Base-by-base conservation (phyloP, 1,284 basidiomycete species). In the Malassezia sympodialis region DNA sequence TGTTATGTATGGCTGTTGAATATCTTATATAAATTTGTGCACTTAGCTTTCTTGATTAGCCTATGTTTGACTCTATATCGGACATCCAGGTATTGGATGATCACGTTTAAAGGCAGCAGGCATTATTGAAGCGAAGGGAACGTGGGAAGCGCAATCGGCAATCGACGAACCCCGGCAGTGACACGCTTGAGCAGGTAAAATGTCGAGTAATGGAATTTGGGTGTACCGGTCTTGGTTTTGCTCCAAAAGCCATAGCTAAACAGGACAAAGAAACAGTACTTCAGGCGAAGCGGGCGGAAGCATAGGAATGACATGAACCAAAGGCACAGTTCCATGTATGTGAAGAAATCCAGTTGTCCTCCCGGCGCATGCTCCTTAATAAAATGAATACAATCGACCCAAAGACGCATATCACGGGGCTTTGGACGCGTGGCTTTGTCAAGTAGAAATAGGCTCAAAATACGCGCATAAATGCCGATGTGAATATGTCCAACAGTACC, bases 371-470 rank as follows among this genome's bases (percentile, higher is more conserved):
- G 79, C 11, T 77, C 76, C 72, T 84, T 84, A 67, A 83, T 65
- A 72, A 79, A 82, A n/a, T 79, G 77, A 35, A 83, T 75, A 34
- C 79, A 74, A 66, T 83, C 81, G 34, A 84, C 82, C 82, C 82
- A 84, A 8, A 82, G 76, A 62, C 82, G 81, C 82, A 82, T 83
- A 60, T 82, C 80, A 39, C 79, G 78, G 2, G 79, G 76, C 12
- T 67, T 62, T 2, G 83, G 82, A 0, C 82, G 78, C 0, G 80
- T 79, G 26, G 69, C 63, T 26, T 77, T 69, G 65, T 83, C 82
- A 67, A 83, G 77, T 17, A 83, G 77, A 63, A 84, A 79, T 3
- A 80, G 79, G 24, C 82, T 76, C 8, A 82, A 78, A 31, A 83
- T 81, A 21, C 83, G 79, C 1, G 79, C 81, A 63, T 83, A 80